A percentile compares a stretch with the other conserved stretches of the same genome.
Conservation (phyloP, 129 eudicot species). For the Flaveria brownii region DNA sequence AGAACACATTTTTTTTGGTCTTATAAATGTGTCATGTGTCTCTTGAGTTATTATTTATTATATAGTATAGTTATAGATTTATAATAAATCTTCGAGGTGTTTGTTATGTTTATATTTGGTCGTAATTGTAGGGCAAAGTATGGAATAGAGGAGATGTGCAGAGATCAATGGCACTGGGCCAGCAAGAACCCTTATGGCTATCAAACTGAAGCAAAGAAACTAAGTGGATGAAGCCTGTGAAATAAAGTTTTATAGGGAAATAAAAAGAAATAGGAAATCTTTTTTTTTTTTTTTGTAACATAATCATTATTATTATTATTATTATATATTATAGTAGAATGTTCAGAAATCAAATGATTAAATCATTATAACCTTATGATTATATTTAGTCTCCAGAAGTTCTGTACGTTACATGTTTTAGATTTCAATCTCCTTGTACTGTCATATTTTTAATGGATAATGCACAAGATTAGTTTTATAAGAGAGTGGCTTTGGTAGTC, state of each 20-base stretch:
- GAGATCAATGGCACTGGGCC: slow-evolving; percentile 97
- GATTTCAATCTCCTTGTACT: no score
- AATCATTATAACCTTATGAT: neutral
- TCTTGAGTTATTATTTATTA: no score
- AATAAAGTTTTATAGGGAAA: slow-evolving; percentile 12
- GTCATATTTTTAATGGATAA: no score
- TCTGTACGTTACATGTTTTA: no score
- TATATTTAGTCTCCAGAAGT: no score
- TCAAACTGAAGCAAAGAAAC: slow-evolving; percentile 26
- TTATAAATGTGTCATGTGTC: no score
- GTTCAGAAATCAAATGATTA: neutral
- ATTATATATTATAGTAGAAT: no score
- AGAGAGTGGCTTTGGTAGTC: no score
- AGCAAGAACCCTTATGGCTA: slow-evolving; percentile 92
- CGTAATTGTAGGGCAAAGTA: slow-evolving; percentile 69
- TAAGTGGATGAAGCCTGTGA: neutral
- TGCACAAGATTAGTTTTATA: no score
- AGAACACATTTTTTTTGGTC: no score
- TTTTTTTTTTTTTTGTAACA: neutral
- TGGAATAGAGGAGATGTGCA: slow-evolving; percentile 83
- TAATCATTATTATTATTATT: neutral
- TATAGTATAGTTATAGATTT: no score
- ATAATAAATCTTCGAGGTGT: neutral
- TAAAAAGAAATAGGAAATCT: neutral
- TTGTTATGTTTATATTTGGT: neutral